Evolutionary conservation across 371 early-diverging fungal species (phyloP).

Genomic region (Entomophthora muscae): DNA sequence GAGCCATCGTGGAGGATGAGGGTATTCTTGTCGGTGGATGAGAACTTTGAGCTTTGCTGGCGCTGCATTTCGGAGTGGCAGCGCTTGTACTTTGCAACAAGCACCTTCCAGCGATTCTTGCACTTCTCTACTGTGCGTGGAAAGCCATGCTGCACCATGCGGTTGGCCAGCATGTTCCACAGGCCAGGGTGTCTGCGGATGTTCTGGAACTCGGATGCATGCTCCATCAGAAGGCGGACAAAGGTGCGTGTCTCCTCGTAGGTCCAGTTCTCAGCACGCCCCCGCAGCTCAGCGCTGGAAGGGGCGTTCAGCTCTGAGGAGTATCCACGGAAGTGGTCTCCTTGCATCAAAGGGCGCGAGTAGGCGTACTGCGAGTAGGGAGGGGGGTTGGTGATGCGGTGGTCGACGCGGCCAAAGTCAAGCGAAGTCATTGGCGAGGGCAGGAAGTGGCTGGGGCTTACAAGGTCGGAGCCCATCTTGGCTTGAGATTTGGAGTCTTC

Average conservation of each 20-base stretch:
- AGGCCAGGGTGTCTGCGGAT: background rate
- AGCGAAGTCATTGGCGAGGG: background rate
- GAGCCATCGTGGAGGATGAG: background rate
- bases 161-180: background rate
- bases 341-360: background rate
- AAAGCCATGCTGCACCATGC: background rate
- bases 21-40: background rate
- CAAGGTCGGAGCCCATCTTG: background rate
- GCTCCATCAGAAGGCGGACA: background rate
- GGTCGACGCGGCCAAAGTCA: background rate
- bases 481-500: background rate
- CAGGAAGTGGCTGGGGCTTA: background rate
- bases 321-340: background rate
- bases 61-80: background rate
- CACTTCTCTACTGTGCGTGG: background rate
- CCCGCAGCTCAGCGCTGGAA: background rate
- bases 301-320: background rate
- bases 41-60: background rate
- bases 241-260: conserved; percentile 5
- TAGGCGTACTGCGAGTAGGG: background rate
- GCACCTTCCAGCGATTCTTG: conserved; percentile 8
- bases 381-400: background rate
- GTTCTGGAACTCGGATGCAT: conserved; percentile 1
- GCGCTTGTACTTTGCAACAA: conserved; percentile 6
- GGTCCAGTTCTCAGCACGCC: conserved; percentile 8